Evolutionary conservation across 306 rosid genomes (phyloP), one percentile per base, ranked within the genome.

Genomic region (Acmispon strigosus): DNA sequence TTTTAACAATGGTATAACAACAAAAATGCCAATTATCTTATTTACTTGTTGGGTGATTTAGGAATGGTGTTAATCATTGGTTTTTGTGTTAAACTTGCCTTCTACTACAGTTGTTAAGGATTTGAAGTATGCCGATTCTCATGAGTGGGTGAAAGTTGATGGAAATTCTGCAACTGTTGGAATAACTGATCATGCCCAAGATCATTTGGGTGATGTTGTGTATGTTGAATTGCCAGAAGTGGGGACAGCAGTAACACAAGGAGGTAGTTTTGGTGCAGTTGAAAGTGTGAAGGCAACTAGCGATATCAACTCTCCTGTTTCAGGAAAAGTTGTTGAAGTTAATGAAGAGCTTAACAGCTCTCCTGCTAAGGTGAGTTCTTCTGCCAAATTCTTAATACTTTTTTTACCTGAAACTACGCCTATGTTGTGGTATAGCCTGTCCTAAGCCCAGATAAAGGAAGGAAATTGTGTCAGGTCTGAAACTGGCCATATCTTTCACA

Each of bases 231-330:
- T 86, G 84, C 97, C 97, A 1, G 99, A 94, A 52, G 84, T 89
- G 24, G 97, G 99, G 37, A 50, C 44, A 1, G 14, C 82, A 10
- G 88, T 89, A 41, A 75, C 74, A 27, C 92, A 94, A 58, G 99
- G 96, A 8, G 75, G 50, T 20, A 59, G 88, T 62, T 91, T 94
- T 62, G 97, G 97, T 52, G 99, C 99, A 1, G 97, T 94, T 42
- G 99, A 94, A 80, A 94, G 99, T 52, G 97, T 94, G 64, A 94
- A 94, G 78, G 99, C 99, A 63, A 91, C 96, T 10, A 94, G 99
- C 72, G 99, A 94, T 79, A 54, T 94, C 24, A 75, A 94, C 75
- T 89, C 96, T 80, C 99, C 99, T 4, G 57, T 94, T 63, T 90
- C 99, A 0, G 99, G 99, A 29, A 83, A 89, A 82, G 90, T 94